phyloP scores from a whole-genome alignment of 2,329 filamentous ascomycete species.

The Drechslerella stenobrocha region DNA sequence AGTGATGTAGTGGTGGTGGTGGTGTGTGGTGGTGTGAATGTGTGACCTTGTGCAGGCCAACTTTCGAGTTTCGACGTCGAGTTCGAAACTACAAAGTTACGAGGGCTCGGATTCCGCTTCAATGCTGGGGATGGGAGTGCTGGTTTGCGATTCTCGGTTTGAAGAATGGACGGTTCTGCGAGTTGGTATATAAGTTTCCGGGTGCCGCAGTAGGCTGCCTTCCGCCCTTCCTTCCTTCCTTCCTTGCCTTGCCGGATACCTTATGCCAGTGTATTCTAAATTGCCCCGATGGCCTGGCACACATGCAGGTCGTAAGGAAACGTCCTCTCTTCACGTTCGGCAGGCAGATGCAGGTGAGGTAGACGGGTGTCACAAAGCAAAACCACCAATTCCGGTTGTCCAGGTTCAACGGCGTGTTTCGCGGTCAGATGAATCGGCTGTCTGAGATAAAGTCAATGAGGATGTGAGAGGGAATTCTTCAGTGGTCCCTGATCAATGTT shows the following conservation, averaged over 20 bases:
- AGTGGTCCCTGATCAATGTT: slow-evolving; percentile 4
- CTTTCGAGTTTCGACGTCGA: slow-evolving; percentile 30
- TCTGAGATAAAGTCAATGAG: slow-evolving; percentile 16
- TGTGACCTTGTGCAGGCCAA: slow-evolving; percentile 15
- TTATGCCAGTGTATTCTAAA: slow-evolving; percentile 22
- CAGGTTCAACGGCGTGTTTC: slow-evolving; percentile 26
- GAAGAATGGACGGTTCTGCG: slow-evolving; percentile 9
- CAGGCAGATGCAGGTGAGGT: slow-evolving; percentile 32
- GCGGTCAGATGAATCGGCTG: slow-evolving; percentile 36
- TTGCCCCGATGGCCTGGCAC: slow-evolving; percentile 28
- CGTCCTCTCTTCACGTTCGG: slow-evolving; percentile 16
- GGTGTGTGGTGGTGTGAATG: slow-evolving; percentile 15
- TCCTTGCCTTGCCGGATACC: slow-evolving; percentile 16
- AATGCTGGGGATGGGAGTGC: slow-evolving; percentile 18
- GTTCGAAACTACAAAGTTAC: slow-evolving; percentile 12
- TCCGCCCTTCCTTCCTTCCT: slow-evolving; percentile 18
- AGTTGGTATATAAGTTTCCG: slow-evolving; percentile 15
- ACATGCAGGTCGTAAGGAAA: slow-evolving; percentile 17
- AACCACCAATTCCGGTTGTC: slow-evolving; percentile 15
- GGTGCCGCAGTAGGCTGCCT: slow-evolving; percentile 29
- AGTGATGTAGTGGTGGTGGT: slow-evolving; percentile 10
- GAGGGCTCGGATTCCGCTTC: slow-evolving; percentile 7
- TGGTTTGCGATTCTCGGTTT: slow-evolving; percentile 4
- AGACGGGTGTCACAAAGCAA: slow-evolving; percentile 32
- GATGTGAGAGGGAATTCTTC: slow-evolving; percentile 1